These are phyloP conservation scores for Alliaria petiolata DNA, from an alignment of 345 rosid genomes.

Conservation along the genomic window DNA sequence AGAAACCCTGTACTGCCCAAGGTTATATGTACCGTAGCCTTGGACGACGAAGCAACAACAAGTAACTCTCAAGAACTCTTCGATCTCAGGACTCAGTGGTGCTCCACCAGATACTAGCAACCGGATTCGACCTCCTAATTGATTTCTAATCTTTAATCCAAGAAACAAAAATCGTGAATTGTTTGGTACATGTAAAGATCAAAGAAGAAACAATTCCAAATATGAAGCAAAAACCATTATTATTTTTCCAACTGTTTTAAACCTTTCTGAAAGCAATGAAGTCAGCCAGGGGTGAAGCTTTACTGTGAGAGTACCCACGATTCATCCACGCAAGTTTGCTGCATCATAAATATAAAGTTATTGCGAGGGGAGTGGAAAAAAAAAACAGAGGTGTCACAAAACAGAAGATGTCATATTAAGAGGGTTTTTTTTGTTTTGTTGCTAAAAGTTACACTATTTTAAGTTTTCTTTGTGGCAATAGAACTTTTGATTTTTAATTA, in stretches of 20 bases:
- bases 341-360: conserved; percentile 13
- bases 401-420: background rate
- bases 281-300: conserved; percentile 85
- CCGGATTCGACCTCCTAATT: conserved; percentile 81
- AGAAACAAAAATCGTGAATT: background rate
- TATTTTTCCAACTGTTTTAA: background rate
- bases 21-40: conserved; percentile 71
- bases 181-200: background rate
- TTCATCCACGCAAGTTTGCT: conserved; percentile 94
- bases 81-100: conserved; percentile 75
- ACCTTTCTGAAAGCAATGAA: conserved; percentile 97
- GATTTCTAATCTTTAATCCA: conserved; percentile 66
- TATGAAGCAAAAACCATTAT: background rate
- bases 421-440: too few relatives aligned
- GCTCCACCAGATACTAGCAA: conserved; percentile 88
- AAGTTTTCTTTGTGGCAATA: background rate
- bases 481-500: background rate
- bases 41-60: conserved; percentile 77
- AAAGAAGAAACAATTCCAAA: background rate
- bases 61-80: conserved; percentile 93
- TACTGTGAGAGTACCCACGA: conserved; percentile 65
- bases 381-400: background rate
- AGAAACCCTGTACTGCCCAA: background rate
- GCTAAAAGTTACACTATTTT: background rate
- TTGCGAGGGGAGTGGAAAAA: background rate